Percentiles rank a stretch among this genome's conserved stretches.
phyloP scores from a whole-genome alignment of 352 stramenopile genomes.

The Phytophthora idaei region DNA sequence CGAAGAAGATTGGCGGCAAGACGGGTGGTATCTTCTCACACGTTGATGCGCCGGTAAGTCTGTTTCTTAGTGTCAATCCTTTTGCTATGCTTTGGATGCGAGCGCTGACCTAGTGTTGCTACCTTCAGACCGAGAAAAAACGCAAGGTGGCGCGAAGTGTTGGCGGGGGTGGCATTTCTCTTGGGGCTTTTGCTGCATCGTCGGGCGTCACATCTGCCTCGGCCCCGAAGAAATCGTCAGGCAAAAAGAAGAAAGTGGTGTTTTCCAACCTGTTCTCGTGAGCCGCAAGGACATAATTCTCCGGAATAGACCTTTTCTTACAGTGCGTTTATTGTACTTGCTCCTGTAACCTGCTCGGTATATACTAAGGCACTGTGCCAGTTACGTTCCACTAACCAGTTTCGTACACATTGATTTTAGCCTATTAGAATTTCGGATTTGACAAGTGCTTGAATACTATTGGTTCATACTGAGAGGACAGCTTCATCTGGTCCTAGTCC shows the following conservation, averaged over 20 bases:
- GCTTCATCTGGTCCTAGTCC: too few species aligned
- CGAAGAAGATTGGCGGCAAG: constrained; percentile 71
- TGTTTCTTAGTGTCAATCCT: background rate
- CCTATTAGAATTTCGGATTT: too few species aligned
- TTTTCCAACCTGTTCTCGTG: constrained; percentile 78
- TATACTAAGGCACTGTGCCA: too few species aligned
- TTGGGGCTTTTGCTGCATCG: constrained; percentile 1
- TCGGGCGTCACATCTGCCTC: constrained; percentile 1
- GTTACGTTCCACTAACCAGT: too few species aligned
- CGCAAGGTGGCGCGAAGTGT: constrained; percentile 42
- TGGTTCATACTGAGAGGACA: too few species aligned
- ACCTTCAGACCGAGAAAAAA: constrained; percentile 68
- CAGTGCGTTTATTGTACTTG: background rate
- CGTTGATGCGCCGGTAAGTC: constrained; percentile 63
- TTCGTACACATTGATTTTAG: too few species aligned
- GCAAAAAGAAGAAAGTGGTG: constrained; percentile 85
- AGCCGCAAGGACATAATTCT: constrained; percentile 10
- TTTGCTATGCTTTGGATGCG: background rate
- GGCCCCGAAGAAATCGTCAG: constrained; percentile 25
- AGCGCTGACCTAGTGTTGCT: constrained; percentile 7
- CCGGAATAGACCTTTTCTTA: constrained; percentile 27
- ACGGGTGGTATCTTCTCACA: constrained; percentile 87
- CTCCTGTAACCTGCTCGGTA: too few species aligned
- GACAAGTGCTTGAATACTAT: too few species aligned
- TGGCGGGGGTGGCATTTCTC: constrained; percentile 4